Conservation (phyloP, 192 early-diverging fungal genomes). For the Coemansia sp. region DNA sequence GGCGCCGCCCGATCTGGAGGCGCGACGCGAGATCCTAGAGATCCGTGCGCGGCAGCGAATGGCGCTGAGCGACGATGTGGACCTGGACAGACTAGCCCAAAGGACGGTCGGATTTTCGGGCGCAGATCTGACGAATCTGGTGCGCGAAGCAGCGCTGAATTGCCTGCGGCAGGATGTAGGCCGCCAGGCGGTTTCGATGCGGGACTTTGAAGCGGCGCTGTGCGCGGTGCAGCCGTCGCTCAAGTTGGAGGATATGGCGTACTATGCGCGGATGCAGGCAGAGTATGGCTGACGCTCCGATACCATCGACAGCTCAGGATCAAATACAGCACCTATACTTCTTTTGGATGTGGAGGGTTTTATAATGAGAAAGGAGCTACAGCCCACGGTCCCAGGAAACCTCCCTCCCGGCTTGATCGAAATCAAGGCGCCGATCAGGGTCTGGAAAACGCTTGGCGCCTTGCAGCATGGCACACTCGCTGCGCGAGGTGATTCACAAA, state of each 20-base stretch:
- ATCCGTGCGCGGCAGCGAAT: conserved; percentile 57
- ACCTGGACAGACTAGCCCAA: conserved; percentile 55
- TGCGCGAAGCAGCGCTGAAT: conserved; percentile 73
- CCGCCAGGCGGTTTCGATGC: conserved; percentile 39
- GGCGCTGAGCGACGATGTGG: conserved; percentile 53
- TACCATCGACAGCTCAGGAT: no score
- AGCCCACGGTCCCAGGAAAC: no score
- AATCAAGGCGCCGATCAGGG: no score
- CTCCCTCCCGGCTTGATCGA: no score
- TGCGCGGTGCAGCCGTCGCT: conserved; percentile 56
- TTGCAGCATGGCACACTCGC: no score
- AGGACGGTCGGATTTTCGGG: conserved; percentile 89
- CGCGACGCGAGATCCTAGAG: conserved; percentile 63
- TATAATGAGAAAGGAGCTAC: no score
- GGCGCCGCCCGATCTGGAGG: conserved; percentile 64
- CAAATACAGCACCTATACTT: no score
- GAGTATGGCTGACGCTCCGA: conserved; percentile 20
- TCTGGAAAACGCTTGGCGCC: no score
- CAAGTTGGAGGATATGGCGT: conserved; percentile 57
- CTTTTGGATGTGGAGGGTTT: no score
- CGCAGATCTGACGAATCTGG: conserved; percentile 83
- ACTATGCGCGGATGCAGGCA: conserved; percentile 47
- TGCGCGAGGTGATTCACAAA: no score
- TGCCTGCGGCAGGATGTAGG: conserved; percentile 26
- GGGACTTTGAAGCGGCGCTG: conserved; percentile 60